These are phyloP conservation scores for Xanthoconium stramineum DNA, from an alignment of 768 basidiomycete genomes.

Conservation along the genomic window DNA sequence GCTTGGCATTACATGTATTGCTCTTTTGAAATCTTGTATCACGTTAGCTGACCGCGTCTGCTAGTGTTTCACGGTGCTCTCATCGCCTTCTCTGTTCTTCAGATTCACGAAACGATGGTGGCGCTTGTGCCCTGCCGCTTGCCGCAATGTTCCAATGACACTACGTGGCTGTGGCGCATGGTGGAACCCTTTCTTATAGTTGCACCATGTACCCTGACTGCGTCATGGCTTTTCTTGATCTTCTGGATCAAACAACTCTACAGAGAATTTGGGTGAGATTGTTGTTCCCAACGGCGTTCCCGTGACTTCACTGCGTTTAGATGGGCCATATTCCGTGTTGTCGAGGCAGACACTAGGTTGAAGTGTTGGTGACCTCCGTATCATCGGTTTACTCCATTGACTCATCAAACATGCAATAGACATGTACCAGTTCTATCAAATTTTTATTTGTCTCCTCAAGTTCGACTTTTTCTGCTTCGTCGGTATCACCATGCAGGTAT, in stretches of 20 bases:
- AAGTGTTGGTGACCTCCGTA: slow-evolving; percentile 54
- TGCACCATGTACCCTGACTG: slow-evolving; percentile 64
- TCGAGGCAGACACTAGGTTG: slow-evolving; percentile 81
- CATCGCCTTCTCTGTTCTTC: slow-evolving; percentile 69
- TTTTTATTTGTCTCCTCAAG: slow-evolving; percentile 83
- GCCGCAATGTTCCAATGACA: slow-evolving; percentile 43
- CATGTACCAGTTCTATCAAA: slow-evolving; percentile 88
- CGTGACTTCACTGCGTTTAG: slow-evolving; percentile 36
- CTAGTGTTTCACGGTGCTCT: slow-evolving; percentile 71
- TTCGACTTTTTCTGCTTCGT: slow-evolving; percentile 88
- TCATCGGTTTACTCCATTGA: neutral
- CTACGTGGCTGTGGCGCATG: slow-evolving; percentile 53
- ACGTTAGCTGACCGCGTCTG: slow-evolving; percentile 4
- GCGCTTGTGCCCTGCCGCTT: slow-evolving; percentile 45
- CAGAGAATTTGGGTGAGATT: slow-evolving; percentile 74
- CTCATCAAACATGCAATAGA: slow-evolving; percentile 38
- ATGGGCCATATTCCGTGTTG: slow-evolving; percentile 89
- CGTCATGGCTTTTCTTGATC: slow-evolving; percentile 61
- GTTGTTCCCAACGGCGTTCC: neutral
- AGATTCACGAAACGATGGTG: slow-evolving; percentile 66
- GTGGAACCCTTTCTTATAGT: slow-evolving; percentile 70
- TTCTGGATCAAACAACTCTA: slow-evolving; percentile 72
- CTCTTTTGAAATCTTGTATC: neutral
- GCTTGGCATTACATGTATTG: slow-evolving; percentile 64
- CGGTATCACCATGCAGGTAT: slow-evolving; percentile 83